Evolutionary conservation across 1,139 yeast genomes (phyloP), one percentile per base, ranked within the genome.

Genomic region (Fermentozyma sake): DNA sequence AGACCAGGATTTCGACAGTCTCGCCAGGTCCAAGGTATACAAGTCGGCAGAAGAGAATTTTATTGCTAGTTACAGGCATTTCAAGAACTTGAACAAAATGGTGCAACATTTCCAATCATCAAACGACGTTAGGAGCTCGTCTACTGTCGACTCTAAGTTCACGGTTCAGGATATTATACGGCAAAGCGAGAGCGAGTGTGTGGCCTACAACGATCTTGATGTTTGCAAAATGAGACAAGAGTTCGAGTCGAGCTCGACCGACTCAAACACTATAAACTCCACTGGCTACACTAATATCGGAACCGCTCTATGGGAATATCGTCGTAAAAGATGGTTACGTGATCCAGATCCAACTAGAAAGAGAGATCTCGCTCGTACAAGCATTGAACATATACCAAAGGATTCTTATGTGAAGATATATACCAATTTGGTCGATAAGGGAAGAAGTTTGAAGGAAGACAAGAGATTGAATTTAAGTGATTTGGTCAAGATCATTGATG

Each of bases 381-480:
- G n/a, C n/a, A 51, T 63, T 21, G 58, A 54, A 18, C 56, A 61
- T 31, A 58, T 72, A 4, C 58, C 72, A 5, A 47, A 52, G 24
- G 73, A 75, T 27, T 68, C 72, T 29, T 78, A 77, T 41, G 57
- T 71, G 5, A 68, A 72, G 20, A 63, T 82, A 10, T 81, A 79
- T 49, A 62, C 60, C 22, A 67, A 65, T 32, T 55, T 82, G 38
- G 76, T 81, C 11, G 69, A 76, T 17, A 76, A 76, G 44, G 76
- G 76, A 19, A 71, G 68, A 41, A 59, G 66, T 2, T 60, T 82
- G 41, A 74, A 68, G 39, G 24, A 39, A 2, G 58, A 52, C 20
- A 70, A 61, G 42, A 73, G 77, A 18, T 57, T 82, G 49, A 80
- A 79, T 47, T 59, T 81, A 39, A 55, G 55, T 32, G 89, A 81